Base-by-base conservation (phyloP, 805 yeast genomes). In the Starmerella sp. region DNA sequence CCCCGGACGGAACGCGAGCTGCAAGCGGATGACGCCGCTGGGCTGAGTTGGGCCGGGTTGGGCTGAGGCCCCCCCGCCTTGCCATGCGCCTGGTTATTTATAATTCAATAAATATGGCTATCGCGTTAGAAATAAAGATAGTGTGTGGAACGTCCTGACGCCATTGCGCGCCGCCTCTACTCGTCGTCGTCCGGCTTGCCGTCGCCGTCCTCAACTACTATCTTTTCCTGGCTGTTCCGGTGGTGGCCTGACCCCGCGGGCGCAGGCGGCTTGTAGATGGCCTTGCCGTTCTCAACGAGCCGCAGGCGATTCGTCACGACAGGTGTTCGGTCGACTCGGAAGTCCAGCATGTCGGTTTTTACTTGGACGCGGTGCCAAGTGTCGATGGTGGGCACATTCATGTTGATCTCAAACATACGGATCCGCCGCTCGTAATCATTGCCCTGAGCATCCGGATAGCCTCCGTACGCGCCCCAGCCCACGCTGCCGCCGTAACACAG, bases 381-480 rank as follows among this genome's bases (percentile, higher is more conserved):
- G 38, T 65, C 67, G 34, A 84, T 78, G 14, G 74, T 64, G 1
- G 76, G 75, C 0, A 67, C 65, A 7, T 68, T 63, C 1, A 78
- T 65, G 65, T 88, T 83, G 11, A 90, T 62, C 43, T 85, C 88
- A 66, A 75, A 91, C 0, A 83, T 63, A 49, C 98, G 74, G 46
- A 88, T 64, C 54, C 97, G 76, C 62, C 98, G 78, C n/a, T 83
- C 74, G 35, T 84, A 86, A 1, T 90, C 91, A 1, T 89, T 91
- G 31, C 62, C 63, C 2, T 45, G 34, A 5, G 30, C 48, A 48
- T 57, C 60, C 13, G 66, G 64, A 63, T 89, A 88, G 0, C 97
- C 97, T 8, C 84, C 97, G 66, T 93, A 93, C 0, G 96, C 97
- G 41, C 97, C 98, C 70, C 87, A 95, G 14, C 97, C 98, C 5